Base-by-base conservation (phyloP, 768 basidiomycete species). In the Boletus rufocinnamomeus region DNA sequence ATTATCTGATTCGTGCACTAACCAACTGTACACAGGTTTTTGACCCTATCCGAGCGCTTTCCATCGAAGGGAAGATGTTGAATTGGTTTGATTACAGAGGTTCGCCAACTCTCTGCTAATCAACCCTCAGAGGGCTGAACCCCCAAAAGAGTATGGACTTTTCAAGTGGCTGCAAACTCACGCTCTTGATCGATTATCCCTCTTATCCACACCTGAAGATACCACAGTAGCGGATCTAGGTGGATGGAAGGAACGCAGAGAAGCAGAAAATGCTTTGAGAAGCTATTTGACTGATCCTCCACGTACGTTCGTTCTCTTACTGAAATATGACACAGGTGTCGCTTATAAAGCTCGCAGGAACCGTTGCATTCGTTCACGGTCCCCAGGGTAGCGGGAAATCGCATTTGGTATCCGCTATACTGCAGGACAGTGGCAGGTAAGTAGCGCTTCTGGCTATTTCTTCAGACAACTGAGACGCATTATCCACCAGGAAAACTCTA, bases 21-120 rank as follows among this genome's bases (percentile, higher is more conserved):
- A 66, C 40, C 17, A 28, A 11, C n/a, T 21, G 47, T 52, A 59
- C 9, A 1, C 60, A 96, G 90, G 84, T 98, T 52, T 97, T 98
- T 66, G 94, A 98, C 72, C 95, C 95, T 3, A 83, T 99, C 43
- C 87, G 96, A 28, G 83, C 86, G 3, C 77, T 93, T 58, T 92
- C 87, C 79, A 82, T 98, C 0, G 82, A 93, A 75, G 84, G 84
- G 27, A 91, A 93, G 66, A 79, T 97, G 65, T 76, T 89, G 46
- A 81, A 92, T 43, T 91, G 91, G 82, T 95, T 97, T 65, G 87
- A 96, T 65, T 84, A 87, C 63, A 80, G 80, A 71, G 81, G 91
- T 89, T 67, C 2, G 76, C 62, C 50, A 43, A 35, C 28, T 48
- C 23, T 35, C 58, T 50, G 38, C 35, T 51, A 28, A 47, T 49